Percentiles rank a stretch among this genome's conserved stretches.
Evolutionary conservation across 1,284 basidiomycete genomes (phyloP).

Genomic region (Rhodotorula sp.): DNA sequence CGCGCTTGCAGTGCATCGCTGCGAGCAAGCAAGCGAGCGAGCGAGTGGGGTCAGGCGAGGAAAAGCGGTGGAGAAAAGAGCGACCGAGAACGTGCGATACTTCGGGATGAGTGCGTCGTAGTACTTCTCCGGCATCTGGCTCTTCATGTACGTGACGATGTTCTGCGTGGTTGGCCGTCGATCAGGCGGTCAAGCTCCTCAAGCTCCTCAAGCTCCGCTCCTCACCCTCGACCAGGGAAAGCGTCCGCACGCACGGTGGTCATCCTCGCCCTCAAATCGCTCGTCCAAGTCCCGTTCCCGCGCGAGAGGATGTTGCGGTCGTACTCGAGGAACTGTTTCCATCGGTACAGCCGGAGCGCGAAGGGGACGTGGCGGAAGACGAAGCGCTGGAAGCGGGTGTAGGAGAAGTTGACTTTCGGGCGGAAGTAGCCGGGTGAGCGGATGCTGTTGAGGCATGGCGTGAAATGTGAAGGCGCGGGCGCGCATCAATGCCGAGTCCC

Average conservation of each 20-base stretch:
- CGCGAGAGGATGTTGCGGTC: conserved; percentile 20
- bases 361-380: conserved; percentile 57
- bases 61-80: not conserved
- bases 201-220: too few relatives aligned
- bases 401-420: conserved; percentile 53
- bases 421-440: conserved; percentile 46
- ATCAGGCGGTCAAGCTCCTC: too few relatives aligned
- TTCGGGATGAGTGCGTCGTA: conserved; percentile 54
- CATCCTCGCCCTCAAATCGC: conserved; percentile 7
- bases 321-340: conserved; percentile 46
- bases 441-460: too few relatives aligned
- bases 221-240: too few relatives aligned
- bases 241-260: conserved; percentile 2
- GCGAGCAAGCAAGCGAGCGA: not conserved
- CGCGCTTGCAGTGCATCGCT: conserved; percentile 56
- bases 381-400: conserved; percentile 50
- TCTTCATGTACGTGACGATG: conserved; percentile 54
- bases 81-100: conserved; percentile 53
- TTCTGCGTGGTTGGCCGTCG: too few relatives aligned
- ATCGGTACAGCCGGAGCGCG: conserved; percentile 55
- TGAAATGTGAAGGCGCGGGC: too few relatives aligned
- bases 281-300: conserved; percentile 18
- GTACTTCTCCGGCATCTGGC: conserved; percentile 54
- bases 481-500: too few relatives aligned
- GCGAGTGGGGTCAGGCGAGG: too few relatives aligned